These are phyloP conservation scores for Lentinula sp. DNA, from an alignment of 768 basidiomycete species.

Conservation along the genomic window DNA sequence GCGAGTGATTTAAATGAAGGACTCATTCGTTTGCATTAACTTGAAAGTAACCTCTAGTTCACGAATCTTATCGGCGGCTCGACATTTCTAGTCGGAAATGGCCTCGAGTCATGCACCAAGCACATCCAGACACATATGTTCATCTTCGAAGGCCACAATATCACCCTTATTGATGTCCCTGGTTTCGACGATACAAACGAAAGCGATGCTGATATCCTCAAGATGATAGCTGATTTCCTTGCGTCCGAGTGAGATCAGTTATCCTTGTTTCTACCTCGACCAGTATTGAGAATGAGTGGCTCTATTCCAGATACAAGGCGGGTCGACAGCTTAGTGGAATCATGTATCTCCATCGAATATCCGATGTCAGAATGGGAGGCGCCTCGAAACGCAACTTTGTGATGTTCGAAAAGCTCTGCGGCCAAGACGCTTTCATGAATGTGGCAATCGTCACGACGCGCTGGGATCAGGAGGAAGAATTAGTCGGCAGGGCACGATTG, in stretches of 20 bases:
- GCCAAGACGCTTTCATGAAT: conserved; percentile 39
- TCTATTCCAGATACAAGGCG: background rate
- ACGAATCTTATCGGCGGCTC: conserved; percentile 34
- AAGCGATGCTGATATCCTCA: conserved; percentile 28
- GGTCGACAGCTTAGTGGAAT: conserved; percentile 21
- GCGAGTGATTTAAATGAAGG: background rate
- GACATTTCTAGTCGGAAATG: conserved; percentile 26
- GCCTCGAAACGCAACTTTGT: conserved; percentile 33
- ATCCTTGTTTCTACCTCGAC: background rate
- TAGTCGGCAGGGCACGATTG: conserved; percentile 27
- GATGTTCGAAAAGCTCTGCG: conserved; percentile 45
- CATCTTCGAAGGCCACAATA: conserved; percentile 18
- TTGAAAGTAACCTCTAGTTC: conserved; percentile 21
- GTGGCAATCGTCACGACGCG: conserved; percentile 45
- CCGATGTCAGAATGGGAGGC: conserved; percentile 44
- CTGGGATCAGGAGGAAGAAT: conserved; percentile 29
- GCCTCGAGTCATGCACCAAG: conserved; percentile 32
- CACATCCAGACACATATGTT: conserved; percentile 24
- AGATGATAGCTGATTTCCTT: conserved; percentile 22
- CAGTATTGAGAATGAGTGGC: no score
- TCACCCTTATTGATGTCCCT: conserved; percentile 36
- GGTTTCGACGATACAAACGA: conserved; percentile 35
- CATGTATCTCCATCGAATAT: conserved; percentile 49
- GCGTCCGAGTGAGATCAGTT: conserved; percentile 10
- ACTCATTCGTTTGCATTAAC: background rate